Evolutionary conservation across 1,284 basidiomycete genomes (phyloP).

Genomic region (Cutaneotrichosporon mucoides): DNA sequence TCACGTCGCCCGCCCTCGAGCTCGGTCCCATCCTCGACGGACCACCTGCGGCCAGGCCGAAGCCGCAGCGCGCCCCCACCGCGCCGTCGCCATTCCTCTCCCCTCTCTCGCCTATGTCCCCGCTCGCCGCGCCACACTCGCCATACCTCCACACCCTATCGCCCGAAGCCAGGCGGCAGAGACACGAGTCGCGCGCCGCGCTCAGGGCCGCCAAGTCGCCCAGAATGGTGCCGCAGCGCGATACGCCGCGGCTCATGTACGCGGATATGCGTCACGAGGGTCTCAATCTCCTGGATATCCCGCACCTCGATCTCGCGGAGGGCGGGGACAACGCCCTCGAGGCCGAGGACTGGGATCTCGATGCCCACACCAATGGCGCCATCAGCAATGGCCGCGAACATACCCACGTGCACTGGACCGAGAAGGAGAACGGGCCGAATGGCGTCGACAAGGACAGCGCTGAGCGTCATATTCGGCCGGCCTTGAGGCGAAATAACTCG

Average conservation of each 20-base stretch:
- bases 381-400: neutral
- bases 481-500: neutral
- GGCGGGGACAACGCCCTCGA: neutral
- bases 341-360: neutral
- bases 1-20: neutral
- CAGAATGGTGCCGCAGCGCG: slow-evolving; percentile 21
- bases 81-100: neutral
- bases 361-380: neutral
- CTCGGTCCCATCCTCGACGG: neutral
- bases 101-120: neutral
- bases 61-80: too few relatives aligned
- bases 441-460: neutral
- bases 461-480: neutral
- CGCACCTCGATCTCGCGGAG: neutral
- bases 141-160: slow-evolving; percentile 2
- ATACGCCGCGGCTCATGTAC: slow-evolving; percentile 30
- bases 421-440: too few relatives aligned
- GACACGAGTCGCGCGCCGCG: slow-evolving; percentile 5
- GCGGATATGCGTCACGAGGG: slow-evolving; percentile 33
- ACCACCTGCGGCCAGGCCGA: too few relatives aligned
- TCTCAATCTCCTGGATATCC: slow-evolving; percentile 6
- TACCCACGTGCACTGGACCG: too few relatives aligned
- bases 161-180: neutral
- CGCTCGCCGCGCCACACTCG: slow-evolving; percentile 6
- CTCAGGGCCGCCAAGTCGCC: slow-evolving; percentile 23